phyloP scores from a whole-genome alignment of 768 basidiomycete species.

The Lactarius indigo region DNA sequence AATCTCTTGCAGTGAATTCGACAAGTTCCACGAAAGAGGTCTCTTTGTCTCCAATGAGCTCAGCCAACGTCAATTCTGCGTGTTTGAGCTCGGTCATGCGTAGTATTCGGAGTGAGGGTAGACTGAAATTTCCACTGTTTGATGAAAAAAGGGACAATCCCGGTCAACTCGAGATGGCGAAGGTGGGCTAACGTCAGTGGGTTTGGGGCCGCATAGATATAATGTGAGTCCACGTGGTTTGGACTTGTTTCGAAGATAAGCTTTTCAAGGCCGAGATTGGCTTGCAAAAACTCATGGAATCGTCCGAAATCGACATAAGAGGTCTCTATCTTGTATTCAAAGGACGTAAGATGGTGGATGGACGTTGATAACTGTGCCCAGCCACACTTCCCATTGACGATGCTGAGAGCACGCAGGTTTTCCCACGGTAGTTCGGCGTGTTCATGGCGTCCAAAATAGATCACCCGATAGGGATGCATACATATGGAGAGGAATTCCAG shows the following conservation, averaged over 20 bases:
- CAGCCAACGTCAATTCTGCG: background rate
- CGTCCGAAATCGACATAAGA: background rate
- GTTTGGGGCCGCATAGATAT: background rate
- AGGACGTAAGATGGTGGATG: constrained; percentile 18
- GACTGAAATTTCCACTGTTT: constrained; percentile 1
- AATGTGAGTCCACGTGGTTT: no score
- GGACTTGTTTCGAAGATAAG: constrained; percentile 12
- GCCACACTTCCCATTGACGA: constrained; percentile 3
- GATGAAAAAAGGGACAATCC: background rate
- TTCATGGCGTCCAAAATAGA: background rate
- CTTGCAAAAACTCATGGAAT: constrained; percentile 25
- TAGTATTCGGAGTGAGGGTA: constrained; percentile 19
- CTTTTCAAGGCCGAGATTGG: constrained; percentile 26
- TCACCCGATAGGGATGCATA: background rate
- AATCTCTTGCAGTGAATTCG: constrained; percentile 10
- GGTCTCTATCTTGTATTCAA: constrained; percentile 17
- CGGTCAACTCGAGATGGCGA: constrained; percentile 19
- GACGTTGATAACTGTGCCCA: background rate
- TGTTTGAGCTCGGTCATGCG: background rate
- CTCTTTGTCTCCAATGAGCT: constrained; percentile 2
- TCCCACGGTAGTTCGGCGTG: background rate
- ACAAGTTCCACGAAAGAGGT: constrained; percentile 16
- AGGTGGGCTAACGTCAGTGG: constrained; percentile 17
- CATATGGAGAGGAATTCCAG: constrained; percentile 8
- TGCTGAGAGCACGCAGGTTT: constrained; percentile 3